Evolutionary conservation across 805 yeast species (phyloP), one percentile per base, ranked within the genome.

Genomic region (Teunomyces gatunensis): DNA sequence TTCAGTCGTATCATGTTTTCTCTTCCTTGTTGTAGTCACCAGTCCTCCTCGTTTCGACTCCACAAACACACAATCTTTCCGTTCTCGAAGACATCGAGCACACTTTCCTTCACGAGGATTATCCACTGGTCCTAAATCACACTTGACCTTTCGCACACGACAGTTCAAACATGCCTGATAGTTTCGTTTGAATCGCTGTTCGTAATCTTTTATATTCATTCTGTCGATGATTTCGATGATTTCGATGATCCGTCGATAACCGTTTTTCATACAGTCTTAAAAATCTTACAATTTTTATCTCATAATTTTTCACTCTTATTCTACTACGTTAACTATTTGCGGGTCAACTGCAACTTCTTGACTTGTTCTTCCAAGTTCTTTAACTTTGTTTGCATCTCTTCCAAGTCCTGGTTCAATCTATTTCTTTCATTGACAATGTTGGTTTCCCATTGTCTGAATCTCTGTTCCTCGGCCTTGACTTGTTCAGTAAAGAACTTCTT

Each of bases 371-470:
- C 94, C 61, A 87, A 73, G 46, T 78, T 69, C 65, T 85, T 86
- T 60, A 85, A 81, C 65, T 86, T 84, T 49, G 79, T 69, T 68
- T 90, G 96, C 71, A 91, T 81, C 57, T 87, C 89, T 60, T 92
- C 97, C 60, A 94, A 79, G 69, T 94, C 99, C 68, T 86, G 87
- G 72, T 94, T 94, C 65, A 94, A 79, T 67, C 96, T 82, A 69
- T 90, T 88, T 73, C 96, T 87, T 74, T 94, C 97, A 58, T 89
- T 89, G 56, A 90, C 94, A 58, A 94, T 89, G 65, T 94, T 92
- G 59, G 90, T 88, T 73, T 91, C 97, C 99, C 99, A 94, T 75
- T 92, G 96, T 76, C 95, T 88, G 70, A 94, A 94, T 64, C 99
- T 81, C 61, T 89, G 95, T 63, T 94, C 99, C 73, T 94, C 99